Evolutionary conservation across 768 basidiomycete species (phyloP), one percentile per base, ranked within the genome.

Genomic region (Hericium coralloides): DNA sequence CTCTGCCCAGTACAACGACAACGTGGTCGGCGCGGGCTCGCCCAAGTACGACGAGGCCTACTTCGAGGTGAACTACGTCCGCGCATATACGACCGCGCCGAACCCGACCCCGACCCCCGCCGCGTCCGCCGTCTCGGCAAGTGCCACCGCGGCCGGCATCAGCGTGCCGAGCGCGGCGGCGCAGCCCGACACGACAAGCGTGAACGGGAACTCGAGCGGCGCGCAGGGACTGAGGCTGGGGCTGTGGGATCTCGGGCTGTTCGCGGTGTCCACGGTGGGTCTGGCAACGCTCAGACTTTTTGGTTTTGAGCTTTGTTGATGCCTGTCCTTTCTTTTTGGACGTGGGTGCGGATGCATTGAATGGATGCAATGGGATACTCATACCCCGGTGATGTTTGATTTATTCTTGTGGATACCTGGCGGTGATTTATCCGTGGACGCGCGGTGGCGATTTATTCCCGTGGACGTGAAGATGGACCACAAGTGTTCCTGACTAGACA

Each of bases 31-130:
- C 12, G 68, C 77, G 8, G 80, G 80, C 14, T 74, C 76, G 55
- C 77, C 76, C n/a, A 75, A 75, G 53, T 84, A 76, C 67, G 79
- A 79, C 67, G 61, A 74, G 14, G 82, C 83, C 1, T 85, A 80
- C 69, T 90, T 87, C 62, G 85, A 88, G 67, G 74, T 89, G 64
- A 74, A 76, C 54, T 83, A 83, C 60, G 69, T 90, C 31, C 81
- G 83, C 17, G 80, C 82, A 12, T 87, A 84, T 65, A 72, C 76
- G 14, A 76, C 72, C 0, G 64, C 20, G 3, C 23, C 60, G 10
- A 55, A 37, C 4, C 62, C 67, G 4, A 49, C 58, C 8, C 61
- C 60, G 0, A 60, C 70, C 3, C 38, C 59, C 15, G 23, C 65
- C 15, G 57, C 65, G 12, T 55, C 64, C 3, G 55, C 55, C 18